Evolutionary conservation across 2,329 filamentous ascomycete species (phyloP).

Genomic region (Biscogniauxia marginata): DNA sequence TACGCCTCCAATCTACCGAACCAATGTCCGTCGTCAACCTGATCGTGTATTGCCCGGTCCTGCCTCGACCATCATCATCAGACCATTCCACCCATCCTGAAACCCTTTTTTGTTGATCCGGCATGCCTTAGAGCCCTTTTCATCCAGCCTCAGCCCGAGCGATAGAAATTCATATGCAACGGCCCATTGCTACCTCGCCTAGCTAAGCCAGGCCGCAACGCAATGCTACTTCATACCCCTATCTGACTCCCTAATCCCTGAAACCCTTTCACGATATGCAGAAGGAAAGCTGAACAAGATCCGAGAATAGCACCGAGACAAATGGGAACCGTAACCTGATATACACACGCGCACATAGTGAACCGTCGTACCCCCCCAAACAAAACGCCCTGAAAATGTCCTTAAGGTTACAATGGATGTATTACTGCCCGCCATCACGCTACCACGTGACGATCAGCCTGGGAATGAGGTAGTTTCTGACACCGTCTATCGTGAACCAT

Average conservation of each 20-base stretch:
- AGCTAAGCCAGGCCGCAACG: conserved; percentile 10
- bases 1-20: conserved; percentile 27
- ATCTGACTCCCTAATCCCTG: neutral
- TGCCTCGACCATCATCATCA: conserved; percentile 20
- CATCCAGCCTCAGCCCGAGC: conserved; percentile 7
- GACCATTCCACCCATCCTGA: conserved; percentile 4
- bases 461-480: neutral
- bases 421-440: conserved; percentile 10
- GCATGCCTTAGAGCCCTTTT: conserved; percentile 1
- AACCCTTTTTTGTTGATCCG: conserved; percentile 2
- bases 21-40: conserved; percentile 22
- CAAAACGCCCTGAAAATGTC: conserved; percentile 25
- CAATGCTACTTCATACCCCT: conserved; percentile 9
- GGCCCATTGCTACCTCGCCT: conserved; percentile 4
- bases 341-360: conserved; percentile 13
- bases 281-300: neutral
- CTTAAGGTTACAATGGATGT: conserved; percentile 23
- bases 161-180: conserved; percentile 5
- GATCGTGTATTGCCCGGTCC: conserved; percentile 6
- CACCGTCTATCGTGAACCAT: conserved; percentile 16
- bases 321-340: conserved; percentile 22
- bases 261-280: neutral
- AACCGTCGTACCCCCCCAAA: conserved; percentile 17
- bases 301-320: conserved; percentile 14
- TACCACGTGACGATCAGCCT: neutral